Conservation (phyloP, 1,139 yeast genomes). For the Eremothecium sinecaudum region DNA sequence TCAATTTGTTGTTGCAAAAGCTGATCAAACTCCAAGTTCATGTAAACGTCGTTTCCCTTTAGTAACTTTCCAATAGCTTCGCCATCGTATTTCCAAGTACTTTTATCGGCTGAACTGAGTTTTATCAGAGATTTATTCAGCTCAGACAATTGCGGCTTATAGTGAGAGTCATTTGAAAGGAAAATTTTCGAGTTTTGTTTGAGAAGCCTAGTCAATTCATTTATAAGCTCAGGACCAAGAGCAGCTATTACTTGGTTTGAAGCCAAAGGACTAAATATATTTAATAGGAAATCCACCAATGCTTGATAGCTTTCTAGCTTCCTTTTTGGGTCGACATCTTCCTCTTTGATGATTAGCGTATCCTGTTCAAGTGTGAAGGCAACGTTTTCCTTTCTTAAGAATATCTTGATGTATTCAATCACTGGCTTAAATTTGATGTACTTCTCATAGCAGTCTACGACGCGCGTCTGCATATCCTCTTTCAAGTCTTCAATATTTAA, state of each 20-base stretch:
- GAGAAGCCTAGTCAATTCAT: slow-evolving; percentile 20
- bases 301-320: slow-evolving; percentile 13
- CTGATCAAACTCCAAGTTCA: slow-evolving; percentile 21
- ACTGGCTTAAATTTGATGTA: slow-evolving; percentile 6
- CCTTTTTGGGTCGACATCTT: slow-evolving; percentile 1
- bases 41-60: slow-evolving; percentile 18
- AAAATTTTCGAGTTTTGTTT: slow-evolving; percentile 19
- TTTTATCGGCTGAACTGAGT: slow-evolving; percentile 10
- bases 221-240: slow-evolving; percentile 17
- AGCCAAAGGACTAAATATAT: slow-evolving; percentile 7
- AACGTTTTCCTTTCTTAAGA: slow-evolving; percentile 4
- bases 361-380: not conserved
- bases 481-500: slow-evolving; percentile 19
- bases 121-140: slow-evolving; percentile 12
- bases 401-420: slow-evolving; percentile 5
- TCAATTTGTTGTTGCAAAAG: slow-evolving; percentile 16
- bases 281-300: slow-evolving; percentile 14
- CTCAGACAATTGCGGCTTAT: slow-evolving; percentile 9
- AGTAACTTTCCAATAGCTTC: slow-evolving; percentile 17
- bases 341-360: not conserved
- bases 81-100: slow-evolving; percentile 16
- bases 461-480: slow-evolving; percentile 16
- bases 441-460: slow-evolving; percentile 9
- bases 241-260: slow-evolving; percentile 9
- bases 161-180: slow-evolving; percentile 11